Conservation (phyloP, 768 basidiomycete genomes). For the Boletus patriciae region DNA sequence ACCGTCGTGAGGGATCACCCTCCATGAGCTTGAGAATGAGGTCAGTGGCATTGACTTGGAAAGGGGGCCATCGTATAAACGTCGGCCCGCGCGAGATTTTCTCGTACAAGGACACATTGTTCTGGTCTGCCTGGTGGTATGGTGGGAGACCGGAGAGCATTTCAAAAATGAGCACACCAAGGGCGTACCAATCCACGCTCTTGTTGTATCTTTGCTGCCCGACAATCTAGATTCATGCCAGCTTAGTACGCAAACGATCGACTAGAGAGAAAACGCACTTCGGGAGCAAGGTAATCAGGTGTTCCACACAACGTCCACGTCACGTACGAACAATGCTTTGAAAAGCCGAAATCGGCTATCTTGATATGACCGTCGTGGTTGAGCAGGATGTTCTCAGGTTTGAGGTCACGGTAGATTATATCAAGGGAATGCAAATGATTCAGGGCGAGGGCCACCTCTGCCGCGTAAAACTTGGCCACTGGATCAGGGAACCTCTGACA, state of each 20-base stretch:
- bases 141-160: constrained; percentile 97
- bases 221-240: constrained; percentile 53
- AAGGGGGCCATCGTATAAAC: constrained; percentile 76
- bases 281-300: constrained; percentile 95
- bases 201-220: constrained; percentile 89
- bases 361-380: constrained; percentile 96
- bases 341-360: constrained; percentile 96
- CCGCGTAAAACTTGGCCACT: constrained; percentile 97
- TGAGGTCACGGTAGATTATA: constrained; percentile 96
- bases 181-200: constrained; percentile 97
- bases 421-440: constrained; percentile 83
- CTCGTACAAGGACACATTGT: constrained; percentile 88
- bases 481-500: constrained; percentile 89
- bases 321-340: constrained; percentile 81
- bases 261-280: constrained; percentile 48
- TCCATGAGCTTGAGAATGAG: constrained; percentile 91
- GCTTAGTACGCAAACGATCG: constrained; percentile 11
- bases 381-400: constrained; percentile 95
- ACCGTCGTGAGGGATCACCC: constrained; percentile 80
- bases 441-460: constrained; percentile 90
- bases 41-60: constrained; percentile 77
- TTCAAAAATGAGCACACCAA: constrained; percentile 95
- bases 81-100: constrained; percentile 79
- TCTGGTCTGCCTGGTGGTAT: constrained; percentile 84
- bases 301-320: constrained; percentile 97